phyloP scores from a whole-genome alignment of 768 basidiomycete genomes.

The Trametes villosa region DNA sequence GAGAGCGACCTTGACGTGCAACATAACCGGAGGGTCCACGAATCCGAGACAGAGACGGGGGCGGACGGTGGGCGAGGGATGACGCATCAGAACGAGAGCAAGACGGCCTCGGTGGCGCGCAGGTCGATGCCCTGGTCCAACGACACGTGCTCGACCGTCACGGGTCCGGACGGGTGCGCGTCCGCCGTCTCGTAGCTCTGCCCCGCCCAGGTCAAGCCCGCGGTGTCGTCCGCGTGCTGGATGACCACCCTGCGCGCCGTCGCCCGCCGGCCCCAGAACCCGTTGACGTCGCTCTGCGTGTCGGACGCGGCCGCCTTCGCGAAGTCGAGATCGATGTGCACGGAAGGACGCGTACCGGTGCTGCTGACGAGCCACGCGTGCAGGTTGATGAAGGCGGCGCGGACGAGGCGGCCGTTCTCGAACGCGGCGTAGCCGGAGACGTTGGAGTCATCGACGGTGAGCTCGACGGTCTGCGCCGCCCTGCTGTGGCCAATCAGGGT shows the following conservation, averaged over 20 bases:
- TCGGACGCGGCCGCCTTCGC: slow-evolving; percentile 5
- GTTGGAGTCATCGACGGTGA: slow-evolving; percentile 48
- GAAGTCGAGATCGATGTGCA: slow-evolving; percentile 49
- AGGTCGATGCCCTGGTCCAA: slow-evolving; percentile 29
- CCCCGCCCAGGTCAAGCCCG: slow-evolving; percentile 32
- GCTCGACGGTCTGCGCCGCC: slow-evolving; percentile 47
- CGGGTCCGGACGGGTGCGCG: slow-evolving; percentile 22
- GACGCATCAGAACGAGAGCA: slow-evolving; percentile 16
- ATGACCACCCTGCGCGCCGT: slow-evolving; percentile 28
- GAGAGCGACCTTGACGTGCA: too few species aligned
- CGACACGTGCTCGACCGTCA: slow-evolving; percentile 23
- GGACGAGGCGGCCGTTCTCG: slow-evolving; percentile 46
- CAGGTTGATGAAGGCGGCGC: slow-evolving; percentile 64
- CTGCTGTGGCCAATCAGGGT: slow-evolving; percentile 59
- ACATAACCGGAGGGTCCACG: too few species aligned
- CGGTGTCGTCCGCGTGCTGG: slow-evolving; percentile 33
- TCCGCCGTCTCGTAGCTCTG: slow-evolving; percentile 33
- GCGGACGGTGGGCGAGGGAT: too few species aligned
- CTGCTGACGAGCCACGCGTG: slow-evolving; percentile 46
- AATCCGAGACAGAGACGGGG: too few species aligned
- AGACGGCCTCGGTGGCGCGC: slow-evolving; percentile 31
- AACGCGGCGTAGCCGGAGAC: slow-evolving; percentile 68
- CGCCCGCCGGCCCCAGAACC: slow-evolving; percentile 14
- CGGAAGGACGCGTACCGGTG: slow-evolving; percentile 39
- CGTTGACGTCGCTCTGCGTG: background rate